Evolutionary conservation across 805 yeast genomes (phyloP).

Genomic region (Starmera pachycereana): DNA sequence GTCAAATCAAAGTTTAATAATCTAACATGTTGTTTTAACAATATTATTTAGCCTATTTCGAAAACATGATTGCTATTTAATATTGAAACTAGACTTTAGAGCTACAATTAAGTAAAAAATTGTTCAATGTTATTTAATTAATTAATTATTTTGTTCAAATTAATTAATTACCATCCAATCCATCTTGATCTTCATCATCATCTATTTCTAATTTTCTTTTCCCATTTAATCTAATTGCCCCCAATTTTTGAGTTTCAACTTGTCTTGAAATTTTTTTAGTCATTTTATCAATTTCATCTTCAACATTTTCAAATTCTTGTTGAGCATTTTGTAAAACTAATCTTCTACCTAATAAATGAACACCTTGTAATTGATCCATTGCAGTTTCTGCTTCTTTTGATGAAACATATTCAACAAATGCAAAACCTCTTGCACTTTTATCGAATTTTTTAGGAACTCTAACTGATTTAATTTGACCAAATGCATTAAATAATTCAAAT

Average conservation of each 20-base stretch:
- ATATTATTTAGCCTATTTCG: no score
- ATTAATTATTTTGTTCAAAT: no score
- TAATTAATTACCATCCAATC: no score
- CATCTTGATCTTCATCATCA: constrained; percentile 30
- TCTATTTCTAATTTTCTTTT: constrained; percentile 61
- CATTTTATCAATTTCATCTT: constrained; percentile 85
- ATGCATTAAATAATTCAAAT: constrained; percentile 86
- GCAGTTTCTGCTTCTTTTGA: constrained; percentile 91
- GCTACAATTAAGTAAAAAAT: no score
- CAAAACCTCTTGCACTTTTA: constrained; percentile 93
- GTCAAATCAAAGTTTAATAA: no score
- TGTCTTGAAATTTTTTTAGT: constrained; percentile 77
- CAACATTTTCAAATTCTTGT: constrained; percentile 71
- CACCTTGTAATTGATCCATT: constrained; percentile 88
- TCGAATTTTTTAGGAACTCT: constrained; percentile 96
- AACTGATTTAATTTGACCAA: constrained; percentile 89
- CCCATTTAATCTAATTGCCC: constrained; percentile 60
- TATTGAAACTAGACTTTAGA: no score
- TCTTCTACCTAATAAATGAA: constrained; percentile 92
- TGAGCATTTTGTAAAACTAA: constrained; percentile 90
- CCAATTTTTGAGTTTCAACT: constrained; percentile 64
- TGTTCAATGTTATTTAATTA: no score
- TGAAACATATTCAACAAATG: constrained; percentile 85
- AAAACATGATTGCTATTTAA: no score
- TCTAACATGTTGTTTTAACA: no score